Evolutionary conservation across 371 early-diverging fungal species (phyloP), one percentile per base, ranked within the genome.

Genomic region (Syncephalastrum sp.): DNA sequence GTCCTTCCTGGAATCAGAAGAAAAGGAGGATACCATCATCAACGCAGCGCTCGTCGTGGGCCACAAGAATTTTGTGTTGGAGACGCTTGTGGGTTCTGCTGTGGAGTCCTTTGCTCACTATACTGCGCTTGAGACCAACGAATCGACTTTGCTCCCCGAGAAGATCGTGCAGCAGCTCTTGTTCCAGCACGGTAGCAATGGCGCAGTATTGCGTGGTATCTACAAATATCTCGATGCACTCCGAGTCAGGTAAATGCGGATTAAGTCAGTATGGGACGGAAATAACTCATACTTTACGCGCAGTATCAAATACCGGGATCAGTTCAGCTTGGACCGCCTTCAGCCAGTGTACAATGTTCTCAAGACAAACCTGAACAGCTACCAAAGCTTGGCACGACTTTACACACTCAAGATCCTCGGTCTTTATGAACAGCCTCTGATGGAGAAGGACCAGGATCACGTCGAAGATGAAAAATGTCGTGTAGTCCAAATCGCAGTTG

Each of bases 401-500:
- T 77, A 87, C 51, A 85, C 91, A 0, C 70, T 93, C 42, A 84
- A 85, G 54, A 85, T 94, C 38, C 74, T 95, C 25, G 65, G 70
- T 3, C 65, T 79, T 0, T 92, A 82, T 60, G 85, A 89, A 15
- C 89, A 89, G 62, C 80, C 82, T 44, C 38, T 70, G 42, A 67
- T 86, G 69, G 63, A 74, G 53, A 65, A 60, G 46, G 69, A 80
- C 55, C 61, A 67, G 47, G 67, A 70, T 17, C 76, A 78, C 17
- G 59, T 61, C 5, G 50, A 57, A 2, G 65, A 69, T 19, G 77
- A 78, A 52, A 47, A 53, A 4, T 76, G 72, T 21, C 69, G 70
- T 3, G 55, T 84, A 21, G 75, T 91, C 5, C 60, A 82, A 41
- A 48, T 82, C 33, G 85, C 84, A 27, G 53, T 82, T 3, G 70